Base-by-base conservation (phyloP, 2,329 filamentous ascomycete genomes). In the Aspergillus fumigatus region DNA sequence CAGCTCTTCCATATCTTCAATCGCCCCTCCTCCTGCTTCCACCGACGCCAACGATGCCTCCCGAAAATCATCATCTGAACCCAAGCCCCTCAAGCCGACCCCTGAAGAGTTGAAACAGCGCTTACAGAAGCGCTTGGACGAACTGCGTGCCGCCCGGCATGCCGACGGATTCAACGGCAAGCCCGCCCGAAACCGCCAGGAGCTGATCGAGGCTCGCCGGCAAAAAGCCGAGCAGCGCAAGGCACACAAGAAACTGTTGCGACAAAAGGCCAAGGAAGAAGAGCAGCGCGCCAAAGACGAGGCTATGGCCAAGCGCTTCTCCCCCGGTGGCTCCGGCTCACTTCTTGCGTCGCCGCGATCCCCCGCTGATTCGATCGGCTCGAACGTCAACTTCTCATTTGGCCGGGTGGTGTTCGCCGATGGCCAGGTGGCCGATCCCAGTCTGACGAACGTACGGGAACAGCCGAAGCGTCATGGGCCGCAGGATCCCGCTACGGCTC, bases 391-490 rank as follows among this genome's bases (percentile, higher is more conserved):
- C 77, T 95, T 96, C 71, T 86, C 90, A 5, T 99, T 97, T 73
- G 92, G 92, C 32, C 88, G 90, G 38, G 86, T 99, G n/a, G 86
- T 90, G 10, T 99, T 97, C 71, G 84, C 84, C 4, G 93, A 97
- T 70, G 93, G 93, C 41, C 84, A 90, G 52, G 83, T 88, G 60
- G 81, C 95, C 50, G 90, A 93, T 51, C 84, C 90, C 59, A 85
- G 87, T 56, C 80, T 89, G 19, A 79, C 79, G 4, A 78, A 77
- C 47, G 77, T 88, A 19, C 75, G 89, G 17, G 87, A 87, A 53
- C 82, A 85, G 59, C 84, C 83, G 68, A 90, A 89, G 77, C 88
- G 86, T 73, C 92, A 90, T 75, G 92, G 92, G 0, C 88, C 91
- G 1, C 88, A 87, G 56, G 94, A 99, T 73, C 81, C 90, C 49